phyloP scores from a whole-genome alignment of 768 basidiomycete genomes.

The Gloeophyllum trabeum region DNA sequence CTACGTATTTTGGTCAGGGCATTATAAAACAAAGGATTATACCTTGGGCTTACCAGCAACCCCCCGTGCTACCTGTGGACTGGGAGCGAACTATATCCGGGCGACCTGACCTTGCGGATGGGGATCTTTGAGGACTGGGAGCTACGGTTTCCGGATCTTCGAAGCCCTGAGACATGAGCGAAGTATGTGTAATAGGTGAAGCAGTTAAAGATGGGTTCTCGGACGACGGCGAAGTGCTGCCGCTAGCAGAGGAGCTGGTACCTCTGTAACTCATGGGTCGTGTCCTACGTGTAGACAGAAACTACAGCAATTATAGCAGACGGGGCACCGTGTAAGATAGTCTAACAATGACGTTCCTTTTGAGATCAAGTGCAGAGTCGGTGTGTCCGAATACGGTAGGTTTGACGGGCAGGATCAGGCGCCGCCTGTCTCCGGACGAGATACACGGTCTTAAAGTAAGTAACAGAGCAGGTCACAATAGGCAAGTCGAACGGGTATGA shows the following conservation, averaged over 20 bases:
- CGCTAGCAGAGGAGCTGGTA: not conserved
- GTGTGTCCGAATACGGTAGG: too few species aligned
- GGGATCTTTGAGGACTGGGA: constrained; percentile 3
- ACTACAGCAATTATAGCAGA: too few species aligned
- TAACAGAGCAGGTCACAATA: too few species aligned
- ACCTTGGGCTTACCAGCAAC: constrained; percentile 33
- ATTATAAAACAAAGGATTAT: not conserved
- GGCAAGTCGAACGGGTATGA: not conserved
- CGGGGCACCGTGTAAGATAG: too few species aligned
- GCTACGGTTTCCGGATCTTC: constrained; percentile 11
- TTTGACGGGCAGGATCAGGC: too few species aligned
- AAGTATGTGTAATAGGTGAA: not conserved
- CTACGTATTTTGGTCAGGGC: constrained; percentile 22
- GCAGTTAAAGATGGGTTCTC: not conserved
- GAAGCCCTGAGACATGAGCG: constrained; percentile 1
- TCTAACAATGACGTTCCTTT: too few species aligned
- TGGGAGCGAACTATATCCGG: constrained; percentile 13
- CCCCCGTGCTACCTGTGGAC: constrained; percentile 57
- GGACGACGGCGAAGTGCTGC: not conserved
- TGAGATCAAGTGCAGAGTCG: too few species aligned
- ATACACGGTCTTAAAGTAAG: not conserved
- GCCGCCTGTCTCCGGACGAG: too few species aligned
- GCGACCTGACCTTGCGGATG: not conserved
- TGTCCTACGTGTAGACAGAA: not conserved
- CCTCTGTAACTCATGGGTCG: not conserved